Evolutionary conservation across 225 moss, liverwort and hornwort species (phyloP).

Genomic region (Pleurozium schreberi): DNA sequence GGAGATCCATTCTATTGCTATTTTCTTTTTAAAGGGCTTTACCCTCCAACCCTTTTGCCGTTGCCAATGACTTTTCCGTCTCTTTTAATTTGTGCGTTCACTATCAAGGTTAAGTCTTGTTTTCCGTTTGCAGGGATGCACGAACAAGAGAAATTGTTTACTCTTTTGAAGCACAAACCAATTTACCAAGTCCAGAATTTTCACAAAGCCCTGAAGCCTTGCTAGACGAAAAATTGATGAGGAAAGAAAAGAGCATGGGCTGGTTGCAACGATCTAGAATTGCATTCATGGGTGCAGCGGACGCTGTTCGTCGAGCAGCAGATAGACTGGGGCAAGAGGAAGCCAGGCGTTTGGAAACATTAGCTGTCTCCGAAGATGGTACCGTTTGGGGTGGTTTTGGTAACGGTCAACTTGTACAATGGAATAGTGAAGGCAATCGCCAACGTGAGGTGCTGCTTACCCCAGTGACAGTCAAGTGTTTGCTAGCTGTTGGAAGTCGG

Average conservation of each 20-base stretch:
- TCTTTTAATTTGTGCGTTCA: background rate
- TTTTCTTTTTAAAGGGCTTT: background rate
- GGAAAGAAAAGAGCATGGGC: slow-evolving; percentile 69
- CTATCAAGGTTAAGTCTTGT: background rate
- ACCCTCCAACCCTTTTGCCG: background rate
- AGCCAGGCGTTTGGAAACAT: slow-evolving; percentile 58
- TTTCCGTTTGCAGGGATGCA: slow-evolving; percentile 61
- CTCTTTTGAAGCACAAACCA: slow-evolving; percentile 57
- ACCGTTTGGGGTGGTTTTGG: slow-evolving; percentile 94
- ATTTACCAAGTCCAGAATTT: slow-evolving; percentile 31
- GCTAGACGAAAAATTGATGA: slow-evolving; percentile 51
- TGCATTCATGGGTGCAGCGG: slow-evolving; percentile 47
- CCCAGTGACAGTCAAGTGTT: slow-evolving; percentile 53
- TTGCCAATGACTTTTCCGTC: background rate
- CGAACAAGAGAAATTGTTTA: slow-evolving; percentile 59
- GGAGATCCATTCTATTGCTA: background rate
- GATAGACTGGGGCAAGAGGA: slow-evolving; percentile 71
- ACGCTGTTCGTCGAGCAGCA: slow-evolving; percentile 86
- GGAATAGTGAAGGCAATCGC: slow-evolving; percentile 68
- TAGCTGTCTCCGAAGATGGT: slow-evolving; percentile 73
- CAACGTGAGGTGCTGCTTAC: slow-evolving; percentile 21
- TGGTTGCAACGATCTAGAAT: slow-evolving; percentile 94
- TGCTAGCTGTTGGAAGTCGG: slow-evolving; percentile 74
- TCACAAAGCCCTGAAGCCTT: slow-evolving; percentile 18
- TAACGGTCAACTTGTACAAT: slow-evolving; percentile 71